Base-by-base conservation (phyloP, 345 rosid genomes). In the Hypericum perforatum region DNA sequence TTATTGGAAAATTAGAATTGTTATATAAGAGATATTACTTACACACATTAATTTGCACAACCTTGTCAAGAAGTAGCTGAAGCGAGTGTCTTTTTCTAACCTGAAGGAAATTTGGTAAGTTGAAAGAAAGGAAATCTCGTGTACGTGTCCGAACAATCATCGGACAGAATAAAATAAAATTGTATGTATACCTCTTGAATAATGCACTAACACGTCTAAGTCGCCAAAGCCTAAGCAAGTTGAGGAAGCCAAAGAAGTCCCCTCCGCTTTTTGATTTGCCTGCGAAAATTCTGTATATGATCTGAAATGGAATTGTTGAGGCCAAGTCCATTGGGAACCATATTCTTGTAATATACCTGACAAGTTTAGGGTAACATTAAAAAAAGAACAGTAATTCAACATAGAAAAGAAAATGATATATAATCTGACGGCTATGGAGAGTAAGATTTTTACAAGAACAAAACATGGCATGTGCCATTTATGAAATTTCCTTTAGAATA, bases 201-300 rank as follows among this genome's bases (percentile, higher is more conserved):
- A 92, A 86, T 40, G 74, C 78, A 13, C 81, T 48, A 2, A 92
- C 85, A n/a, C 95, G 89, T 51, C 96, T 53, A 54, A 87, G 84
- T 61, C 95, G 85, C 98, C 96, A 91, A 1, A 91, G 86, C 22
- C 96, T 83, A 58, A 87, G 94, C 79, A 87, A 64, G 65, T 82
- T 82, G 71, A 92, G 86, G 74, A 79, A 70, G 61, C 82, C 74
- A 5, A 87, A 83, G 63, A 56, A 22, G 32, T 22, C 69, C 37
- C 67, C 59, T 8, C 82, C 78, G 0, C 60, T n/a, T 42, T 55
- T 58, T 54, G 39, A 5, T 72, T 62, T 54, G 12, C 82, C 83
- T 0, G 75, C 67, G 49, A 81, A 32, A 6, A 75, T 15, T 69
- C 75, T 75, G 66, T 74, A 80, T 44, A 87, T 64, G 39, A 50